These are phyloP conservation scores for Ochromonas danica DNA, from an alignment of 108 stramenopile species.

Conservation along the genomic window DNA sequence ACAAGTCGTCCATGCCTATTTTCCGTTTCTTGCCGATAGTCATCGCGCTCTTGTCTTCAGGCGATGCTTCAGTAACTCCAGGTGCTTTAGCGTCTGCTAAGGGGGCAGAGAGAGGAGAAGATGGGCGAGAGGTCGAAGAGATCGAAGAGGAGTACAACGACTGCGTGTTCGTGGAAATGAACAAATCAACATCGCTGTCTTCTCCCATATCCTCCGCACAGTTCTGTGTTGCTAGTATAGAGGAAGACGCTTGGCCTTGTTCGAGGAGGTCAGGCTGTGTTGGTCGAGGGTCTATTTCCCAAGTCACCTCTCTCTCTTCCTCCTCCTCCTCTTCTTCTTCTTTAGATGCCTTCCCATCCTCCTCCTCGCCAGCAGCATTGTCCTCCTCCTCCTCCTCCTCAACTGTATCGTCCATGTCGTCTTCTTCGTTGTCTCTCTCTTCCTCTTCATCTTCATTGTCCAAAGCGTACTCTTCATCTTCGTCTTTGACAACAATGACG, in stretches of 20 bases:
- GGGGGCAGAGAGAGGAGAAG: background rate
- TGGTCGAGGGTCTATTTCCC: background rate
- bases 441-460: background rate
- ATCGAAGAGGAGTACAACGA: too few species aligned
- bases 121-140: too few species aligned
- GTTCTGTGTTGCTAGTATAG: too few species aligned
- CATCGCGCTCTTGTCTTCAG: too few species aligned
- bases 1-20: too few species aligned
- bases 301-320: background rate
- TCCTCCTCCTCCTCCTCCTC: background rate
- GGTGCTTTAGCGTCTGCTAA: background rate
- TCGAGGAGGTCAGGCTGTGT: too few species aligned
- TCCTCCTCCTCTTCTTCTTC: conserved; percentile 3
- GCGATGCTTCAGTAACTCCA: too few species aligned
- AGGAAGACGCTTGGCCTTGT: too few species aligned
- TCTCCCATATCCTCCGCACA: too few species aligned
- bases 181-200: too few species aligned
- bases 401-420: background rate
- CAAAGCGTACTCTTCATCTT: background rate
- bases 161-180: too few species aligned
- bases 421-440: background rate
- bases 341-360: background rate
- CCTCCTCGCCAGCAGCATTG: background rate
- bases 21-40: too few species aligned
- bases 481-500: background rate